Conservation (phyloP, 306 rosid species). For the Cotoneaster glaucophyllus region DNA sequence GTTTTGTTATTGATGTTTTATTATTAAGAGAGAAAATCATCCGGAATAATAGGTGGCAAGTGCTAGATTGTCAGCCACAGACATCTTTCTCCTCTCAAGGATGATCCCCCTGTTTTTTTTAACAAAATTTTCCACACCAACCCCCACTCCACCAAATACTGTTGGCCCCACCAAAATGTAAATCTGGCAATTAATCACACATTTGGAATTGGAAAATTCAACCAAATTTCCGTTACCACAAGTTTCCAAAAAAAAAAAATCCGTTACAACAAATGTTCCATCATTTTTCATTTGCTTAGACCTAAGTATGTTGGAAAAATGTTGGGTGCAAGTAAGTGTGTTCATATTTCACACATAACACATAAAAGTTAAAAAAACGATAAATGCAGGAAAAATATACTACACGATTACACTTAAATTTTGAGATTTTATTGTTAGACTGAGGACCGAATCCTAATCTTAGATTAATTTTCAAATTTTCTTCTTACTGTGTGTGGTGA, state of each 20-base stretch:
- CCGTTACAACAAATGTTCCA: neutral
- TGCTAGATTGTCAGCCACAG: constrained; percentile 1
- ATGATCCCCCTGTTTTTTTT: neutral
- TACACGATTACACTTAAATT: too few relatives aligned
- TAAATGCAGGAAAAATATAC: too few relatives aligned
- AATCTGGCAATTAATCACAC: neutral
- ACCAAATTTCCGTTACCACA: neutral
- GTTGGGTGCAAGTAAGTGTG: neutral
- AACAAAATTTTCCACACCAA: constrained; percentile 2
- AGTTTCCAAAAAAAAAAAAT: too few relatives aligned
- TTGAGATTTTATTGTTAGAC: too few relatives aligned
- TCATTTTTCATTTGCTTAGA: neutral
- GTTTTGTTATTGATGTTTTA: too few relatives aligned
- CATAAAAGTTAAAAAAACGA: too few relatives aligned
- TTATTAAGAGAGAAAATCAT: too few relatives aligned
- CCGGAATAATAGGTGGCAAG: too few relatives aligned
- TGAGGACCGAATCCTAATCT: neutral
- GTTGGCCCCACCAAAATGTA: neutral
- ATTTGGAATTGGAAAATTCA: neutral
- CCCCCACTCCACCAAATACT: neutral
- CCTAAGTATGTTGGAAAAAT: neutral
- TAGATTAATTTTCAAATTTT: neutral
- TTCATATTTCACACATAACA: too few relatives aligned
- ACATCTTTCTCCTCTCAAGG: neutral
- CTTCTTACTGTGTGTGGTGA: neutral